phyloP scores from a whole-genome alignment of 2,329 filamentous ascomycete genomes.

The Fulvia fulva region DNA sequence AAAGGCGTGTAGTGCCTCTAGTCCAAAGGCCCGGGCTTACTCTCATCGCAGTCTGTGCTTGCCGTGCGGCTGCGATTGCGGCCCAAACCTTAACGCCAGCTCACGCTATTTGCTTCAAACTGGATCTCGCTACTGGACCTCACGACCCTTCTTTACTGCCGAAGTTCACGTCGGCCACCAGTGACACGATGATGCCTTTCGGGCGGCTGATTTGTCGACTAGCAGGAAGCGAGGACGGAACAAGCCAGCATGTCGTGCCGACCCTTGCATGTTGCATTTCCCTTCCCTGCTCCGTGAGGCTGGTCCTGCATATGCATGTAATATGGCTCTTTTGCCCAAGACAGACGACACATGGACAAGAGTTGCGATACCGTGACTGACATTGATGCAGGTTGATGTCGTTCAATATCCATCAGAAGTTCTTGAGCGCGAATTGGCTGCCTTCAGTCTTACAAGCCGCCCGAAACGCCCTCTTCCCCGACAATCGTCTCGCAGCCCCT shows the following conservation, averaged over 20 bases:
- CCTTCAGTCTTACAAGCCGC: constrained; percentile 58
- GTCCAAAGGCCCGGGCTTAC: constrained; percentile 18
- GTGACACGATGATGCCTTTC: constrained; percentile 13
- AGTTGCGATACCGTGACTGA: neutral
- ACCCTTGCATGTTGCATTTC: constrained; percentile 11
- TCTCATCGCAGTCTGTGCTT: constrained; percentile 12
- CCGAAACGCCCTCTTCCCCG: constrained; percentile 79
- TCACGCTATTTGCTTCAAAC: constrained; percentile 6
- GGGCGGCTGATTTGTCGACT: constrained; percentile 12
- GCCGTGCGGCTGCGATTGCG: constrained; percentile 14
- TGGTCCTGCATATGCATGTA: constrained; percentile 18
- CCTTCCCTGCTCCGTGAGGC: constrained; percentile 7
- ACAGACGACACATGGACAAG: constrained; percentile 8
- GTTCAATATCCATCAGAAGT: constrained; percentile 38
- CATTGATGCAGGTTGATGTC: constrained; percentile 42
- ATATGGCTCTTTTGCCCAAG: constrained; percentile 16
- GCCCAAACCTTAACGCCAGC: constrained; percentile 24
- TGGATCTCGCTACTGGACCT: constrained; percentile 12
- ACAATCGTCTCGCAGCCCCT: constrained; percentile 68
- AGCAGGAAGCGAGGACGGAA: constrained; percentile 7
- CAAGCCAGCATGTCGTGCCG: constrained; percentile 5
- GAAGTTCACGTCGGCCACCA: constrained; percentile 18
- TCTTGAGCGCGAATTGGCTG: constrained; percentile 43
- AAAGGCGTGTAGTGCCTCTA: neutral
- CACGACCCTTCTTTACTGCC: constrained; percentile 10